Base-by-base conservation (phyloP, 352 stramenopile genomes). In the Phytophthora megakarya region DNA sequence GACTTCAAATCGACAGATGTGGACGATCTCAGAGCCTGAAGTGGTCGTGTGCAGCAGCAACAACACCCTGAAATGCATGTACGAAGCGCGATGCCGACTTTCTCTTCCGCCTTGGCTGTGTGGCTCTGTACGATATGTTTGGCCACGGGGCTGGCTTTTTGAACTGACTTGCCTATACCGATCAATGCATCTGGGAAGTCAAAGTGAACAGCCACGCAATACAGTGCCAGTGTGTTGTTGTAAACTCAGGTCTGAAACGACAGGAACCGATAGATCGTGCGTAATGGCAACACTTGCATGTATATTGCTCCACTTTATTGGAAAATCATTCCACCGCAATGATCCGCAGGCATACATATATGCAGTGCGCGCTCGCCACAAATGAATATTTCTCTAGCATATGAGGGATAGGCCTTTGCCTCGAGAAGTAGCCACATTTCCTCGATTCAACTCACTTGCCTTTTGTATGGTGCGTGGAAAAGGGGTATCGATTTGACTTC, bases 91-190 rank as follows among this genome's bases (percentile, higher is more conserved):
- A 63, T 42, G 18, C 5, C 33, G 48, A 49, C 48, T 58, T 65
- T 61, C 51, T 57, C 25, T 47, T 52, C 39, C 43, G 48, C 53
- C 28, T 42, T 33, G 25, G 42, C 25, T 57, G 55, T 55, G 35
- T 47, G 37, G 52, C 53, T 56, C 33, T 67, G 39, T 30, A 58
- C 39, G 30, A 42, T 37, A 33, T 40, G 51, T 26, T 26, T 52
- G 35, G 39, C 52, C 28, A 18, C 26, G 45, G 9, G 15, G 44
- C 45, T 52, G 45, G 45, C 45, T 52, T 65, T 58, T 50, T 65
- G 56, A 65, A 50, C 56, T 65, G 56, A 64, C 45, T 57, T 64
- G 56, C 46, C 56, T 65, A 65, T 65, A 65, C 56, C 56, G 55
- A 15, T 4, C 33, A 51, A 51, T 59, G 55, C 10, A 26, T 59